These are phyloP conservation scores for Sequoiadendron giganteum DNA, from an alignment of 75 land plant genomes.

Conservation along the genomic window DNA sequence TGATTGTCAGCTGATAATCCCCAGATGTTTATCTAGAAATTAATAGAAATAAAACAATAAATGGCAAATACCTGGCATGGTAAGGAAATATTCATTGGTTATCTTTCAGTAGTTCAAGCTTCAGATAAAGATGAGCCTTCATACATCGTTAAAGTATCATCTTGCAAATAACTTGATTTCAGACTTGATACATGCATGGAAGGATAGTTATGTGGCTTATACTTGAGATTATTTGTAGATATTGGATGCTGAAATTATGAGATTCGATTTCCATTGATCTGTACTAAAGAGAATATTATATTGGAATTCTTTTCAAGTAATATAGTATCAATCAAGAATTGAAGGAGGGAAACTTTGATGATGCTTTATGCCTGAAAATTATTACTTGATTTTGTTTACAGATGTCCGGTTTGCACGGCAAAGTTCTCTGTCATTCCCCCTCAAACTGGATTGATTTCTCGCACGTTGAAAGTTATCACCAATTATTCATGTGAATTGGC, in stretches of 20 bases:
- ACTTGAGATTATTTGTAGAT: neutral
- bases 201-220: neutral
- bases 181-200: neutral
- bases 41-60: neutral
- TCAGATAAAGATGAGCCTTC: neutral
- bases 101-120: neutral
- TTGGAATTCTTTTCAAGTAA: neutral
- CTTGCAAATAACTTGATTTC: neutral
- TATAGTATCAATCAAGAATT: neutral
- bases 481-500: slow-evolving; percentile 39
- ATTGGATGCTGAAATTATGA: neutral
- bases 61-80: neutral
- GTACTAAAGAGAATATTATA: neutral
- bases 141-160: neutral
- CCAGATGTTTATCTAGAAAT: no score
- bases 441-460: slow-evolving; percentile 21
- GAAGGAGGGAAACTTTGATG: neutral
- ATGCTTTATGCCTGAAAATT: neutral
- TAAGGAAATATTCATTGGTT: neutral
- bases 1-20: no score
- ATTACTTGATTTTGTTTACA: slow-evolving; percentile 7
- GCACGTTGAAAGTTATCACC: slow-evolving; percentile 26
- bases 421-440: slow-evolving; percentile 40
- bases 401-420: slow-evolving; percentile 39
- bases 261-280: neutral